Base-by-base conservation (phyloP, 768 basidiomycete genomes). In the Stropharia rugosoannulata region DNA sequence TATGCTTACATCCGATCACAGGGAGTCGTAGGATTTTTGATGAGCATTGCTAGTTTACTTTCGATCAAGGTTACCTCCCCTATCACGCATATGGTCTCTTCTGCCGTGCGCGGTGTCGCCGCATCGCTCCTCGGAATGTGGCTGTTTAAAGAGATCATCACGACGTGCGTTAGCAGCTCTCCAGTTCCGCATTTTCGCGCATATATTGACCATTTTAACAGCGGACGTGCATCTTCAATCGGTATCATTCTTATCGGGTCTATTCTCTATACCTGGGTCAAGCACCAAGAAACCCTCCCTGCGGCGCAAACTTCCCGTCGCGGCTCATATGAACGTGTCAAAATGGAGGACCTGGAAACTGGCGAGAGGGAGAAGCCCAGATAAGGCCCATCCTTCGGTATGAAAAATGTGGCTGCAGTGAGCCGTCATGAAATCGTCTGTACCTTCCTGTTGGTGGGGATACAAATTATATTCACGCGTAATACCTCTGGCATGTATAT, bases 1-100 rank as follows among this genome's bases (percentile, higher is more conserved):
- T 32, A 7, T 42, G 6, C 44, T 50, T 36, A 22, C 55, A 22
- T 32, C 19, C 59, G 25, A 29, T 12, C 6, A 7, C 57, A 94
- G 91, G 95, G 95, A 32, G 74, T 81, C 15, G 74, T 97, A 50
- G 95, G 95, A 9, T 98, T 97, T 80, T 73, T 95, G 63, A 97
- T 98, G 84, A 93, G 90, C 73, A 83, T 98, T 51, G 95, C 95
- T 9, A 93, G 91, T 59, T 75, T 95, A 58, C 79, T 98, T 29
- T 95, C 92, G 22, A 97, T 98, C 78, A 95, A 98, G 70, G 90
- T 98, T 58, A 98, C 95, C 7, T 96, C 94, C 1, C 95, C 95
- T 12, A 94, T 98, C 68, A 95, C 95, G 2, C 95, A 98, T 70
- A 98, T 98, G 95, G 77, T 97, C 25, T 95, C 93, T 3, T 94